These are phyloP conservation scores for Cronartium ribicola DNA, from an alignment of 1,284 basidiomycete genomes.

Conservation along the genomic window DNA sequence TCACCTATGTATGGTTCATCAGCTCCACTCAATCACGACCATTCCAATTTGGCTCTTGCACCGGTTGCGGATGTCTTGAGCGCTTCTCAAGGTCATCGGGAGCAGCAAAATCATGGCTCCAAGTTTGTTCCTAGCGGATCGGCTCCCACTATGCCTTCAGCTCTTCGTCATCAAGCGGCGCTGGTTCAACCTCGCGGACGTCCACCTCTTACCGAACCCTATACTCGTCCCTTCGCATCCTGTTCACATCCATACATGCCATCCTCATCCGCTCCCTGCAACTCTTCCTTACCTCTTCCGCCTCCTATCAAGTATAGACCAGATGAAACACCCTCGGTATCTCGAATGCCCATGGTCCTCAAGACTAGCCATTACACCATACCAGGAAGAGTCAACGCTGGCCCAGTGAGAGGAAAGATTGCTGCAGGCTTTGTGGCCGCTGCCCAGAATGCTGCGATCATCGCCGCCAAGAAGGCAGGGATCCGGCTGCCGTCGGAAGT, in stretches of 20 bases:
- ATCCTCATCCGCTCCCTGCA: neutral
- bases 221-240: neutral
- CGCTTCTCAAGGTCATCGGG: neutral
- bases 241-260: neutral
- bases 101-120: slow-evolving; percentile 1
- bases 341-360: slow-evolving; percentile 34
- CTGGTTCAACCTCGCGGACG: neutral
- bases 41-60: neutral
- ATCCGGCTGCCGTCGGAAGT: slow-evolving; percentile 10
- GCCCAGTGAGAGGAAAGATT: slow-evolving; percentile 27
- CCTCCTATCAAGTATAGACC: neutral
- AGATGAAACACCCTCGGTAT: neutral
- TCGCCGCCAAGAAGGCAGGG: slow-evolving; percentile 32
- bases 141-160: slow-evolving; percentile 28
- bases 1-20: neutral
- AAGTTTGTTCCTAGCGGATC: neutral
- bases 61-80: neutral
- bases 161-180: slow-evolving; percentile 10
- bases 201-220: neutral
- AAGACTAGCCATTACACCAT: slow-evolving; percentile 39
- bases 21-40: neutral
- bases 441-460: slow-evolving; percentile 31
- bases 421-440: slow-evolving; percentile 37
- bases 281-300: neutral
- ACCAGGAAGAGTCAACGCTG: slow-evolving; percentile 6